A percentile compares a stretch with the other conserved stretches of the same genome.
These are phyloP conservation scores for Santalum album DNA, from an alignment of 164 flowering plant species.

Conservation along the genomic window DNA sequence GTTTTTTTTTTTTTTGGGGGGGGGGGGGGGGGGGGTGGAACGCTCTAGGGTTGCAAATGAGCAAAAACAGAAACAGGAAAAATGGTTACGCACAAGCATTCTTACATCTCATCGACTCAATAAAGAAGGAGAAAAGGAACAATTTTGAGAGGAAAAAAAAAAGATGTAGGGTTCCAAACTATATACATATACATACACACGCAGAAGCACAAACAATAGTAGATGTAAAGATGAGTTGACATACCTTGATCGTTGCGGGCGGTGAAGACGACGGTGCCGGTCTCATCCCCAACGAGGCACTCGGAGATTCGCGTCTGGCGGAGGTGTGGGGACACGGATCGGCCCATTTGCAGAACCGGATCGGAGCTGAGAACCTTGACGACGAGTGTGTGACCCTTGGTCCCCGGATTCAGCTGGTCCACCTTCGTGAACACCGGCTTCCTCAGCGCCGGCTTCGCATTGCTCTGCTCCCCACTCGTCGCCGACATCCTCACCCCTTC, in stretches of 20 bases:
- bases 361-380: neutral
- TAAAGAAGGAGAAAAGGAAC: no score
- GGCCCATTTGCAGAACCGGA: constrained; percentile 2
- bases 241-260: constrained; percentile 4
- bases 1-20: no score
- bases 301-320: constrained; percentile 1
- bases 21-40: no score
- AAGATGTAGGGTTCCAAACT: neutral
- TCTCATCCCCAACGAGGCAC: constrained; percentile 2
- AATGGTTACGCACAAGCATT: no score
- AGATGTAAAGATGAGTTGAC: neutral
- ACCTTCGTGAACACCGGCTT: constrained; percentile 3
- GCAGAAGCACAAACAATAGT: neutral
- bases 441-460: neutral
- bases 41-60: no score
- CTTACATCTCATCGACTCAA: no score
- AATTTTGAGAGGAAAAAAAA: no score
- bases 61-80: no score
- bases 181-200: neutral
- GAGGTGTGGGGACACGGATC: neutral
- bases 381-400: neutral
- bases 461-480: neutral
- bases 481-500: neutral
- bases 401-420: constrained; percentile 5
- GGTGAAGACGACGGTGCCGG: constrained; percentile 3